phyloP scores from a whole-genome alignment of 2,329 filamentous ascomycete genomes.

The Colletotrichum agaves region DNA sequence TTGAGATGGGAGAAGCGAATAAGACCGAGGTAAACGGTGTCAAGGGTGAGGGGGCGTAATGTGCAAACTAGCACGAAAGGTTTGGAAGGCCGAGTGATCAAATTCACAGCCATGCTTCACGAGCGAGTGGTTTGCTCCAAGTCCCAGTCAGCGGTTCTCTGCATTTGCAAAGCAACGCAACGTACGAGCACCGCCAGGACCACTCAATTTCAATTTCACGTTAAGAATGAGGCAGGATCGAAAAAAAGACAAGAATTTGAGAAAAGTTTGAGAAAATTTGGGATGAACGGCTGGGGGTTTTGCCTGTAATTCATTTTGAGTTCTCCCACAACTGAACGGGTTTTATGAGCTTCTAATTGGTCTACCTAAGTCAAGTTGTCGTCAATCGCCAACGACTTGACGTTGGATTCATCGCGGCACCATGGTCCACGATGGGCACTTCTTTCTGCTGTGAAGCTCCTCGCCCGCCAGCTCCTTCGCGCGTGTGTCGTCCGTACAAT shows the following conservation, averaged over 20 bases:
- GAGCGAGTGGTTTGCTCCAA: too few species aligned
- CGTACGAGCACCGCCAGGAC: too few species aligned
- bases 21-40: not conserved
- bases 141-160: not conserved
- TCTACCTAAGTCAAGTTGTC: not conserved
- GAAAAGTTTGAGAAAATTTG: not conserved
- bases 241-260: not conserved
- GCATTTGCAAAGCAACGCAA: too few species aligned
- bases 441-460: not conserved
- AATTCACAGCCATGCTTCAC: too few species aligned
- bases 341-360: too few species aligned
- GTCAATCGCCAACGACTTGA: not conserved
- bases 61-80: too few species aligned
- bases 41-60: not conserved
- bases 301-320: not conserved
- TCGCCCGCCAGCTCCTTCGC: not conserved
- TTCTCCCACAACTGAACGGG: too few species aligned
- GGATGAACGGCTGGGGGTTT: not conserved
- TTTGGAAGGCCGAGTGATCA: not conserved
- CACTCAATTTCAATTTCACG: not conserved
- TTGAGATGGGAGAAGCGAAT: not conserved
- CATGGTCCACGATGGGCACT: not conserved
- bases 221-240: not conserved
- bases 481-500: not conserved
- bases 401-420: not conserved